Conservation (phyloP, 108 stramenopile genomes). For the Epithemia pelagica region DNA sequence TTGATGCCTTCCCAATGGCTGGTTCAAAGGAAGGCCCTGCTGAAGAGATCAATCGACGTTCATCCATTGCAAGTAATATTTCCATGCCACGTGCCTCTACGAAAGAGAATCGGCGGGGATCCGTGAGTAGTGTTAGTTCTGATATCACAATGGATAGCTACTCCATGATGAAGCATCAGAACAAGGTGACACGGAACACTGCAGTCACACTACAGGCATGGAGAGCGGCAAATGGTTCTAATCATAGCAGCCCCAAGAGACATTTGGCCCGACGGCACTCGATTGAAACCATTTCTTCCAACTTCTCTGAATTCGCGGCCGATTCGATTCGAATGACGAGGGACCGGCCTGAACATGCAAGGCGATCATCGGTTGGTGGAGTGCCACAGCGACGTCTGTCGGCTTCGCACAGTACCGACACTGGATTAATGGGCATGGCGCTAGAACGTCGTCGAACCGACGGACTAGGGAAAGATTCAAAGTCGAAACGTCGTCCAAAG, state of each 20-base stretch:
- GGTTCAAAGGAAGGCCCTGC: not conserved
- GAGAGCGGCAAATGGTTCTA: not conserved
- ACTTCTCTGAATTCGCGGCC: not conserved
- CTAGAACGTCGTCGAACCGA: not conserved
- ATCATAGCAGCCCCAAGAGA: not conserved
- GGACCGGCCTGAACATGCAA: not conserved
- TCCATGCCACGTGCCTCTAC: conserved; percentile 7
- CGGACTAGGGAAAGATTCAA: not conserved
- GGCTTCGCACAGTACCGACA: not conserved
- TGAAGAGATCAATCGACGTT: conserved; percentile 3
- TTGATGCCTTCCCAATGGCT: not conserved
- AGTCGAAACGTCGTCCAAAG: not conserved
- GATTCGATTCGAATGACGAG: not conserved
- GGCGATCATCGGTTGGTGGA: not conserved
- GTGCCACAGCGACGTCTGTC: not conserved
- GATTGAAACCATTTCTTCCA: not conserved
- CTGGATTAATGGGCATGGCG: not conserved
- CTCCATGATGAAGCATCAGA: conserved; percentile 1
- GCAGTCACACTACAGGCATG: not conserved
- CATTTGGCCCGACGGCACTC: not conserved
- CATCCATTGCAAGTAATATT: conserved; percentile 1
- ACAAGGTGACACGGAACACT: not conserved
- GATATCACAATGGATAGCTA: conserved; percentile 10
- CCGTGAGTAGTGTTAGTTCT: conserved; percentile 6
- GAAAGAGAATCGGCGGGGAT: conserved; percentile 6